A percentile compares a stretch with the other conserved stretches of the same genome.
Conservation (phyloP, 2,329 filamentous ascomycete genomes). For the Diaporthe citri region DNA sequence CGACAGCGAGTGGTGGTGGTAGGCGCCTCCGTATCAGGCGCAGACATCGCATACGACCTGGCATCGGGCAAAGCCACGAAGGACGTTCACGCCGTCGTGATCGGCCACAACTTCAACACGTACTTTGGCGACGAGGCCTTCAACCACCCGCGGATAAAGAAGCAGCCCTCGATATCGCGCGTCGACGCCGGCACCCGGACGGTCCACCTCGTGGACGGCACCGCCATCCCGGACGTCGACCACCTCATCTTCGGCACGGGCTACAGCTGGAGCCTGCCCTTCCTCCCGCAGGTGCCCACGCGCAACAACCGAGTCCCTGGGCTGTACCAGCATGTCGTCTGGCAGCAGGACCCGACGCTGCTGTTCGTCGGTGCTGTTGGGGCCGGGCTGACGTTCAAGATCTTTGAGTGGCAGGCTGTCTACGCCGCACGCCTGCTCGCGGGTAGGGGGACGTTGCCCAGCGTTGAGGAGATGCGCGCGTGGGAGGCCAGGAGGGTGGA, state of each 20-base stretch:
- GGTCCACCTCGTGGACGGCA: slow-evolving; percentile 70
- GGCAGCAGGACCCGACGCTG: slow-evolving; percentile 64
- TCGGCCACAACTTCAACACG: slow-evolving; percentile 45
- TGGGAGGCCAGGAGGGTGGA: slow-evolving; percentile 71
- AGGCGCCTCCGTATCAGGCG: slow-evolving; percentile 74
- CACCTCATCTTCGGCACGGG: slow-evolving; percentile 76
- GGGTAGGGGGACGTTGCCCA: slow-evolving; percentile 64
- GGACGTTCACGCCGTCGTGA: slow-evolving; percentile 45
- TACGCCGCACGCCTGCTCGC: slow-evolving; percentile 70
- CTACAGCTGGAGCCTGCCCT: slow-evolving; percentile 74
- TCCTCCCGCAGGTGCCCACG: slow-evolving; percentile 64
- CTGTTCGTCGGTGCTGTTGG: slow-evolving; percentile 70
- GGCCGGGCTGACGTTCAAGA: slow-evolving; percentile 74
- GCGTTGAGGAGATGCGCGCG: slow-evolving; percentile 58
- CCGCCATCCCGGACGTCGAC: slow-evolving; percentile 66
- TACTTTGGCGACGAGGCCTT: slow-evolving; percentile 48
- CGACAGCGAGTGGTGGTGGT: slow-evolving; percentile 69
- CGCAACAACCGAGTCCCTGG: slow-evolving; percentile 68
- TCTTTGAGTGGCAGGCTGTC: slow-evolving; percentile 78
- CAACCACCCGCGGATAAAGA: slow-evolving; percentile 44
- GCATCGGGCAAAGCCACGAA: slow-evolving; percentile 38
- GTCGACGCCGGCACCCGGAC: slow-evolving; percentile 44
- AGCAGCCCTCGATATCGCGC: slow-evolving; percentile 37
- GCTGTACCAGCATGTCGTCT: slow-evolving; percentile 71
- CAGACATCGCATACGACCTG: slow-evolving; percentile 62